Evolutionary conservation across 345 rosid genomes (phyloP).

Genomic region (Gossypium turneri): DNA sequence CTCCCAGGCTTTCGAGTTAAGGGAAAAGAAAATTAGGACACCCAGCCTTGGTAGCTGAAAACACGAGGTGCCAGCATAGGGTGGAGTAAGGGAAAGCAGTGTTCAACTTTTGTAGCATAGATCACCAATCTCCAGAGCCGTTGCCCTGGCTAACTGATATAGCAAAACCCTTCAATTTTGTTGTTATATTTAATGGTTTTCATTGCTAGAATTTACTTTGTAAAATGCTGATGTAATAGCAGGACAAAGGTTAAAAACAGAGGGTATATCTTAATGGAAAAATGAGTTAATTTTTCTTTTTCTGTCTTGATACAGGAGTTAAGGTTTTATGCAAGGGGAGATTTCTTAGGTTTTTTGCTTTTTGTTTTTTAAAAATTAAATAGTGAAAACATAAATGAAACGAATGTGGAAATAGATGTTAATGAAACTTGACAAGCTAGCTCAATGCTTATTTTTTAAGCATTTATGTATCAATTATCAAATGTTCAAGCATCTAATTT

Average conservation of each 20-base stretch:
- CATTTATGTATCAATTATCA: too few relatives aligned
- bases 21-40: neutral
- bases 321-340: too few relatives aligned
- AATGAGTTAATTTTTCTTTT: too few relatives aligned
- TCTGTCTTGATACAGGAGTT: too few relatives aligned
- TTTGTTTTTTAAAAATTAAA: too few relatives aligned
- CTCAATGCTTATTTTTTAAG: too few relatives aligned
- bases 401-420: too few relatives aligned
- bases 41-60: neutral
- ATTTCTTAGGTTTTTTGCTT: too few relatives aligned
- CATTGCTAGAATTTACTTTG: neutral
- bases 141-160: neutral
- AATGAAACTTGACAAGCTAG: too few relatives aligned
- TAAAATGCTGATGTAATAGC: neutral
- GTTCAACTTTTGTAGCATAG: neutral
- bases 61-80: neutral
- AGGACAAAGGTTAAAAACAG: neutral
- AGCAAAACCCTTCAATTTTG: neutral
- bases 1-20: conserved; percentile 26
- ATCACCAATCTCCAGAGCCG: neutral
- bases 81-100: neutral
- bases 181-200: neutral
- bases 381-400: too few relatives aligned
- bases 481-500: too few relatives aligned
- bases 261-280: neutral